phyloP scores from a whole-genome alignment of 1,284 basidiomycete genomes.

The Trametes pubescens region DNA sequence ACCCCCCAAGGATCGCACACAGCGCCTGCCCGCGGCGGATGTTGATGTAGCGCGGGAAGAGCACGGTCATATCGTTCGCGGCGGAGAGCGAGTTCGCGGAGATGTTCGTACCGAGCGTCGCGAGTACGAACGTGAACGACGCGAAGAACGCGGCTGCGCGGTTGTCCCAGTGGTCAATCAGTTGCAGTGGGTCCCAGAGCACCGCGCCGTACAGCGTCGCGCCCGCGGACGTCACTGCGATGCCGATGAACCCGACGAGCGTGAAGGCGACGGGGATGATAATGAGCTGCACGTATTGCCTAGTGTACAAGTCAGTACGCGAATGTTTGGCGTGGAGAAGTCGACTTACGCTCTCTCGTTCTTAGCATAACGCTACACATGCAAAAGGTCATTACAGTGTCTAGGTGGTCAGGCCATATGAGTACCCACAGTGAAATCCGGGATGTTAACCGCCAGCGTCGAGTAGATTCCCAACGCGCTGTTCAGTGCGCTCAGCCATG shows the following conservation, averaged over 20 bases:
- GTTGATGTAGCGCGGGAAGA: constrained; percentile 76
- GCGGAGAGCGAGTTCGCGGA: constrained; percentile 80
- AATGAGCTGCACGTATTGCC: constrained; percentile 72
- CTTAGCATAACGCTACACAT: constrained; percentile 63
- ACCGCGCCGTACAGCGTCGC: constrained; percentile 66
- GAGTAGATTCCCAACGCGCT: constrained; percentile 73
- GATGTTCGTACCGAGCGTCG: constrained; percentile 79
- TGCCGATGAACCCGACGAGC: constrained; percentile 60
- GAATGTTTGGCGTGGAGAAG: background rate
- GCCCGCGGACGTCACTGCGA: constrained; percentile 75
- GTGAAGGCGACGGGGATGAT: constrained; percentile 80
- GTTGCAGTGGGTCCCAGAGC: constrained; percentile 57
- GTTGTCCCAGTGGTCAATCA: constrained; percentile 77
- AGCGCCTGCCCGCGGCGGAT: constrained; percentile 79
- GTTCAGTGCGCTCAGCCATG: constrained; percentile 77
- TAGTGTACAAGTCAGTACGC: constrained; percentile 33
- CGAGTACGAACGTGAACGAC: constrained; percentile 70
- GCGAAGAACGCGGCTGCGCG: constrained; percentile 84
- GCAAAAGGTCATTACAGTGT: background rate
- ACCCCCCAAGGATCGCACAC: constrained; percentile 76
- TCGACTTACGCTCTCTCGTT: constrained; percentile 59
- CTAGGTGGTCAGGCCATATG: background rate
- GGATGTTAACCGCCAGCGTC: constrained; percentile 76
- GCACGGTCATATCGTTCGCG: constrained; percentile 79
- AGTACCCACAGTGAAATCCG: constrained; percentile 68